A percentile compares a stretch with the other conserved stretches of the same genome.
These are phyloP conservation scores for Cercophora newfieldiana DNA, from an alignment of 495 filamentous ascomycete species.

Conservation along the genomic window DNA sequence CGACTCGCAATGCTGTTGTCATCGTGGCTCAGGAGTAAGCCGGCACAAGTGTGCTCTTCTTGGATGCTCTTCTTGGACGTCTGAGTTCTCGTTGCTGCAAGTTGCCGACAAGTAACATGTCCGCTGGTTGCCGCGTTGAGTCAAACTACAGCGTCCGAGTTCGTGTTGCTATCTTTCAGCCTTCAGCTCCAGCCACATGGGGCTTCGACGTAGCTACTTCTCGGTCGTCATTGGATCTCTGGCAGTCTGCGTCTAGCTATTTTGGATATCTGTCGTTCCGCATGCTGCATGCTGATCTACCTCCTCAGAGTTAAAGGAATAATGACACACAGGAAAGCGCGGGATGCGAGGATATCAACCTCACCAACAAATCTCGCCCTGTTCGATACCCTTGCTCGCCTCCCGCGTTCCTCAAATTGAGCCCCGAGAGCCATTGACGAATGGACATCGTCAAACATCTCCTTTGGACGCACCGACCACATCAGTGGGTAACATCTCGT, in stretches of 20 bases:
- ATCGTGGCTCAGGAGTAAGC: slow-evolving; percentile 12
- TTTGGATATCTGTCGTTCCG: slow-evolving; percentile 13
- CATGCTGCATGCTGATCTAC: slow-evolving; percentile 27
- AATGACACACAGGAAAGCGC: slow-evolving; percentile 26
- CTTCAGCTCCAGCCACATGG: slow-evolving; percentile 37
- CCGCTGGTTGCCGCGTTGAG: background rate
- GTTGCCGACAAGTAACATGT: background rate
- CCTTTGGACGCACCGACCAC: slow-evolving; percentile 20
- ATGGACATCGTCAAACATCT: slow-evolving; percentile 15
- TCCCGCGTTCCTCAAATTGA: slow-evolving; percentile 19
- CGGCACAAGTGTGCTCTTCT: background rate
- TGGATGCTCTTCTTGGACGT: background rate
- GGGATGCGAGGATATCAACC: slow-evolving; percentile 24
- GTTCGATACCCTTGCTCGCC: background rate
- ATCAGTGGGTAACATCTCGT: slow-evolving; percentile 19
- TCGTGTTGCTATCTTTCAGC: slow-evolving; percentile 17
- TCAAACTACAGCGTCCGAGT: background rate
- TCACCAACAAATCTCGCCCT: slow-evolving; percentile 23
- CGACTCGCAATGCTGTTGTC: background rate
- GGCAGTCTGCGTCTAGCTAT: slow-evolving; percentile 17
- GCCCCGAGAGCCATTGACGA: slow-evolving; percentile 12
- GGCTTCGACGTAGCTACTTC: slow-evolving; percentile 14
- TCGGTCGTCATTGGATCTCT: slow-evolving; percentile 9
- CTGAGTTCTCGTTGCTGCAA: background rate
- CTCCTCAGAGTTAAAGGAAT: slow-evolving; percentile 18